These are phyloP conservation scores for Phialemonium atrogriseum DNA, from an alignment of 2,329 filamentous ascomycete species.

Conservation along the genomic window DNA sequence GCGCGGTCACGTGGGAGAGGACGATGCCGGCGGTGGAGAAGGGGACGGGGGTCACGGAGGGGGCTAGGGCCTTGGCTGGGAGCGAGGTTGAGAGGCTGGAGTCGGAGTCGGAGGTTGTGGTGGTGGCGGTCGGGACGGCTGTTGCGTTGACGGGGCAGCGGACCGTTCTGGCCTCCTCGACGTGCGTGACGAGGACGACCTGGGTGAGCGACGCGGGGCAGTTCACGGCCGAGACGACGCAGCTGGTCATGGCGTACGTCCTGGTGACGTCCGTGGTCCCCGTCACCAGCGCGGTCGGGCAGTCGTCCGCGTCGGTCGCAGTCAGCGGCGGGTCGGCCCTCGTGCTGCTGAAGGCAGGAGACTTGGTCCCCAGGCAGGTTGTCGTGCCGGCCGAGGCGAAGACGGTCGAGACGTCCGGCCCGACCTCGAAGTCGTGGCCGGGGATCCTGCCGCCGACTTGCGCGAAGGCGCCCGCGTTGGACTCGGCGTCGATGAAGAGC, in stretches of 20 bases:
- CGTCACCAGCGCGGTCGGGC: slow-evolving; percentile 4
- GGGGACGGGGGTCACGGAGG: slow-evolving; percentile 4
- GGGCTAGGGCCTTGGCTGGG: too few species aligned
- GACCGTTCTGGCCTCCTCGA: slow-evolving; percentile 6
- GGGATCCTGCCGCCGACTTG: slow-evolving; percentile 2
- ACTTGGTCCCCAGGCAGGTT: slow-evolving; percentile 6
- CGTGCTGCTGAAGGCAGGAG: neutral
- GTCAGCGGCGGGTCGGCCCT: slow-evolving; percentile 1
- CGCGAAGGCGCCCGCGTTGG: slow-evolving; percentile 8
- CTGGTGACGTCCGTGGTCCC: slow-evolving; percentile 4
- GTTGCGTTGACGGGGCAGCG: slow-evolving; percentile 4
- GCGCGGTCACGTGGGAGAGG: slow-evolving; percentile 3
- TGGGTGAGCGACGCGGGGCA: slow-evolving; percentile 8
- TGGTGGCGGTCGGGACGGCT: neutral
- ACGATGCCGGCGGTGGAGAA: slow-evolving; percentile 4
- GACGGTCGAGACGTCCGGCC: slow-evolving; percentile 4
- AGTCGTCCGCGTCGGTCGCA: too few species aligned
- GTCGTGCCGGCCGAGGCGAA: slow-evolving; percentile 10
- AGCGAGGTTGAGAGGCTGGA: too few species aligned
- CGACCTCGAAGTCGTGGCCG: slow-evolving; percentile 1
- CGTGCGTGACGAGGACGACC: slow-evolving; percentile 7
- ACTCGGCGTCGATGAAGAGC: slow-evolving; percentile 10
- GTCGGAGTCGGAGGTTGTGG: neutral
- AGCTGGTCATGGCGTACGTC: slow-evolving; percentile 8
- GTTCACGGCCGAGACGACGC: slow-evolving; percentile 8